These are phyloP conservation scores for Cordyceps tenuipes DNA, from an alignment of 2,329 filamentous ascomycete species.

Conservation along the genomic window DNA sequence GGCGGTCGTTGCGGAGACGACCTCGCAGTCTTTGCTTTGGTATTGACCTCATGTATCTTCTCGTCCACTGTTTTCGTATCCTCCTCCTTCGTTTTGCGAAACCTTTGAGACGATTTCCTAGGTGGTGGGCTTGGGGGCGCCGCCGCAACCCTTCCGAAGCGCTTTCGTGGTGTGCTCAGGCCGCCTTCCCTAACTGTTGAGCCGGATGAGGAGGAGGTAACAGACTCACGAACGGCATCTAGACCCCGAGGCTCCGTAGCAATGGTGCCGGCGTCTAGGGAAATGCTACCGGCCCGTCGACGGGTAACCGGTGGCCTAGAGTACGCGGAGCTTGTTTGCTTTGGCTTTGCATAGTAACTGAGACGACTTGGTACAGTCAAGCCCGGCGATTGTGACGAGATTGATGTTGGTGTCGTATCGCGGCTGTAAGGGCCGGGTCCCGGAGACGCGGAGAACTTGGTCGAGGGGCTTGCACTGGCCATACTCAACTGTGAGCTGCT, in stretches of 20 bases:
- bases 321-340: constrained; percentile 47
- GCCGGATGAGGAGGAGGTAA: constrained; percentile 64
- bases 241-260: constrained; percentile 48
- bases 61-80: constrained; percentile 28
- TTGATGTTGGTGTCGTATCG: constrained; percentile 70
- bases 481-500: constrained; percentile 48
- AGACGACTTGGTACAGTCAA: constrained; percentile 41
- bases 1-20: constrained; percentile 16
- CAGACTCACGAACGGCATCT: constrained; percentile 58
- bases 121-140: constrained; percentile 53
- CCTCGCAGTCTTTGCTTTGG: constrained; percentile 20
- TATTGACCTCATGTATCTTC: constrained; percentile 19
- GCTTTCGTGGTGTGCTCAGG: constrained; percentile 34
- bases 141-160: constrained; percentile 33
- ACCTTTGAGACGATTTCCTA: constrained; percentile 53
- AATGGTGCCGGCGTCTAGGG: constrained; percentile 39
- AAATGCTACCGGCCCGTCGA: constrained; percentile 46
- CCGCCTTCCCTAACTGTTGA: constrained; percentile 55
- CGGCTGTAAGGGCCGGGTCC: constrained; percentile 63
- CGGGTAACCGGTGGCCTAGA: constrained; percentile 53
- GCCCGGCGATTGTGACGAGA: constrained; percentile 65
- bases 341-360: constrained; percentile 34
- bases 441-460: constrained; percentile 65
- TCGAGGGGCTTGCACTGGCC: constrained; percentile 64
- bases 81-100: constrained; percentile 26